These are phyloP conservation scores for Peribolospora baueri DNA, from an alignment of 768 basidiomycete genomes.

Conservation along the genomic window DNA sequence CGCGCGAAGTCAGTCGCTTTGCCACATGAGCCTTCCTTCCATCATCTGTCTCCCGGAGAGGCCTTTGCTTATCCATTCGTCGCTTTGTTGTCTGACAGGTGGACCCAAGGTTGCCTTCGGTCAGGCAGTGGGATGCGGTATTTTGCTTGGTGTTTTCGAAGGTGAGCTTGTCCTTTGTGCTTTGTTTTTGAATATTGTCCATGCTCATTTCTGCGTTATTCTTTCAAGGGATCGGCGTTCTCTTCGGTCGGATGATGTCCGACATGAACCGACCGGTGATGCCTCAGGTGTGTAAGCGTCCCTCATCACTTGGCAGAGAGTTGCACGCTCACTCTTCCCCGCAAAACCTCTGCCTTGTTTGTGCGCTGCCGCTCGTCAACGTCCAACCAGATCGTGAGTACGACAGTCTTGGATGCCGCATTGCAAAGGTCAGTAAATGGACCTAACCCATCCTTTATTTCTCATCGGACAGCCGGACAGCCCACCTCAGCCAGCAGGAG, in stretches of 20 bases:
- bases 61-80: not conserved
- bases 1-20: constrained; percentile 48
- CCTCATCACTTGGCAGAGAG: too few species aligned
- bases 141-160: constrained; percentile 45
- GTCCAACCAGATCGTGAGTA: too few species aligned
- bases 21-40: not conserved
- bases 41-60: not conserved
- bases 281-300: too few species aligned
- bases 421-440: too few species aligned
- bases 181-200: not conserved
- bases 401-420: too few species aligned
- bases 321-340: too few species aligned
- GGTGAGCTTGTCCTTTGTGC: constrained; percentile 7
- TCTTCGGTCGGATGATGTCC: constrained; percentile 67
- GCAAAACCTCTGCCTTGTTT: too few species aligned
- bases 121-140: constrained; percentile 88
- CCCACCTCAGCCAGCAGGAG: too few species aligned
- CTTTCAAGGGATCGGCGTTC: constrained; percentile 82
- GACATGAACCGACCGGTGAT: constrained; percentile 42
- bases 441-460: too few species aligned
- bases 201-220: constrained; percentile 20
- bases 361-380: too few species aligned
- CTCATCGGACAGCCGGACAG: too few species aligned
- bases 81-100: constrained; percentile 27
- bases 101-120: constrained; percentile 74